Percentiles rank a stretch among this genome's conserved stretches.
Conservation (phyloP, 306 rosid species). For the Pueraria montana region DNA sequence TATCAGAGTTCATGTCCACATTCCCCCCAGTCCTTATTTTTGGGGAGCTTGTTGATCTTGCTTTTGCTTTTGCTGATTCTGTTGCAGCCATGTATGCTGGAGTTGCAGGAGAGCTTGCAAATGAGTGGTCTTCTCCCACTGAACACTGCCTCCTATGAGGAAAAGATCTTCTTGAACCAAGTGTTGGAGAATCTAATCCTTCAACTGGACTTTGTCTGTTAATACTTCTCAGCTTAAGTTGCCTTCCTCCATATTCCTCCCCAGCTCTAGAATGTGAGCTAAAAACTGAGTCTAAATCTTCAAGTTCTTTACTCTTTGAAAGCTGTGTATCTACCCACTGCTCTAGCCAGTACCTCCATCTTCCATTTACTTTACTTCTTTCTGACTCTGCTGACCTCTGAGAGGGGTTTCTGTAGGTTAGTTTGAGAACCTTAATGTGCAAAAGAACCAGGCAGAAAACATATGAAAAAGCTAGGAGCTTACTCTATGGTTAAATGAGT, state of each 20-base stretch:
- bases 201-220: constrained; percentile 51
- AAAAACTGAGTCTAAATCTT: constrained; percentile 77
- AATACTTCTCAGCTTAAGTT: constrained; percentile 55
- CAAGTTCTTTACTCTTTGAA: constrained; percentile 86
- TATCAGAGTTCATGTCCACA: constrained; percentile 65
- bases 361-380: constrained; percentile 74
- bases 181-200: constrained; percentile 63
- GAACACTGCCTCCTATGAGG: constrained; percentile 70
- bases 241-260: constrained; percentile 58
- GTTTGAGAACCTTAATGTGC: constrained; percentile 12
- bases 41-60: constrained; percentile 82
- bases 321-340: constrained; percentile 99
- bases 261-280: constrained; percentile 55
- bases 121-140: constrained; percentile 66
- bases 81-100: constrained; percentile 99
- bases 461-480: constrained; percentile 32
- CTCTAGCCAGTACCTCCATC: constrained; percentile 98
- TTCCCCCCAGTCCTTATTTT: constrained; percentile 65
- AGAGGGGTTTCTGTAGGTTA: constrained; percentile 31
- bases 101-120: constrained; percentile 70
- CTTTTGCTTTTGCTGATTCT: constrained; percentile 84
- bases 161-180: constrained; percentile 54
- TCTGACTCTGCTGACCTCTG: constrained; percentile 94
- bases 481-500: constrained; percentile 80
- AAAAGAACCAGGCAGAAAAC: neutral